A percentile compares a stretch with the other conserved stretches of the same genome.
These are phyloP conservation scores for Yamadazyma diospyri DNA, from an alignment of 1,139 yeast genomes.

Conservation along the genomic window DNA sequence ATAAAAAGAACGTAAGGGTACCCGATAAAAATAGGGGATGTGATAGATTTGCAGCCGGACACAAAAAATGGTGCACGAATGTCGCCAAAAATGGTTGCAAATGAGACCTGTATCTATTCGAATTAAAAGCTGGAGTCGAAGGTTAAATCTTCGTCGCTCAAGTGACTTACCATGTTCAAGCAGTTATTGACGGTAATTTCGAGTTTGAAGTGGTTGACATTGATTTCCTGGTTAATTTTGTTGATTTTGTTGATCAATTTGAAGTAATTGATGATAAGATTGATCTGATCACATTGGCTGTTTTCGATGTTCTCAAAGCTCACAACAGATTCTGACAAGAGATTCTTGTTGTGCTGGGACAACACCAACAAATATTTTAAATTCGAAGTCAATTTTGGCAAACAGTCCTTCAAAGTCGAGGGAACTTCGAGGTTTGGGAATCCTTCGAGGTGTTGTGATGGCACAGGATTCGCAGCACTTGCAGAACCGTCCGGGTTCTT, in stretches of 20 bases:
- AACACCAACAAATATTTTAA: neutral
- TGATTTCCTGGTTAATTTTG: slow-evolving; percentile 6
- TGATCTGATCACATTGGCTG: slow-evolving; percentile 3
- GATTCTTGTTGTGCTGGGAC: neutral
- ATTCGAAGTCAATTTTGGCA: slow-evolving; percentile 2
- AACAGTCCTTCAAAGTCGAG: neutral
- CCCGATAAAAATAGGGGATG: no score
- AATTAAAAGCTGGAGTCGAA: slow-evolving; percentile 2
- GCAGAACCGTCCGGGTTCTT: neutral
- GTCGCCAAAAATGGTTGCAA: no score
- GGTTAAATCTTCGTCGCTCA: slow-evolving; percentile 3
- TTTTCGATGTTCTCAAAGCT: slow-evolving; percentile 1
- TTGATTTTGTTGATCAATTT: slow-evolving; percentile 9
- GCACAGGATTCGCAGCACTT: neutral
- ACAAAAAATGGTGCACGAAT: no score
- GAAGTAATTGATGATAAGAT: slow-evolving; percentile 8
- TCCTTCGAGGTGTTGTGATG: no score
- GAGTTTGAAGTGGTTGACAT: slow-evolving; percentile 9
- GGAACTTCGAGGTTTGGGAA: neutral
- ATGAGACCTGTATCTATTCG: no score
- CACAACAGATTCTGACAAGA: neutral
- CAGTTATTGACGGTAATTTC: slow-evolving; percentile 9
- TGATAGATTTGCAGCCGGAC: no score
- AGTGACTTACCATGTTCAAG: slow-evolving; percentile 5
- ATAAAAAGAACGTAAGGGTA: no score